Base-by-base conservation (phyloP, 352 stramenopile species). In the Pythium apleroticum region DNA sequence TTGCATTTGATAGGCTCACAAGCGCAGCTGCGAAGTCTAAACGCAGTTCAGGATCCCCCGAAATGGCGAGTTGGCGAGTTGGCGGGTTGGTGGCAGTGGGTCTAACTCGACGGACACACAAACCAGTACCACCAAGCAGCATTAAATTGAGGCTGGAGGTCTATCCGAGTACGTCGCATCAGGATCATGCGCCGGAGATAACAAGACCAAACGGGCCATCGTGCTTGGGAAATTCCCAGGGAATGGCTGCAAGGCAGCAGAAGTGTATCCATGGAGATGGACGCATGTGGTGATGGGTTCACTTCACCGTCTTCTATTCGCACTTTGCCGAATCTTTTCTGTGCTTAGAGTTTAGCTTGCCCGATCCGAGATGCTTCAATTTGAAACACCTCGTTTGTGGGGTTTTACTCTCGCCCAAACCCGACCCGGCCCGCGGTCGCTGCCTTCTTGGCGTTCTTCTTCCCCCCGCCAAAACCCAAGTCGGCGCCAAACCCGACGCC, bases 231-330 rank as follows among this genome's bases (percentile, higher is more conserved):
- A n/a, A n/a, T n/a, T n/a, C n/a, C n/a, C n/a, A n/a, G n/a, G n/a
- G n/a, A n/a, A n/a, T n/a, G n/a, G n/a, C n/a, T n/a, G n/a, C n/a
- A n/a, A n/a, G n/a, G n/a, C n/a, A n/a, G n/a, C n/a, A n/a, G n/a
- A n/a, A n/a, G n/a, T n/a, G 35, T 41, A 22, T 49, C 41, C 41
- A 49, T 22, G 20, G 20, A 49, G 20, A 49, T 49, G 41, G 41
- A 11, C 10, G 19, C 14, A 22, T 15, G 19, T 10, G 35, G 14
- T 14, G 43, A 25, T 50, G 43, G 11, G 19, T 25, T 50, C 48
- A 54, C 48, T 37, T 54, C 48, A 35, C 12, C 14, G 24, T 14
- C 11, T 59, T 61, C 41, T 27, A 61, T 37, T 61, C 55, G 55
- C 24, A 61, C 27, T 61, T 61, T 43, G n/a, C 8, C 46, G 55